Evolutionary conservation across 306 rosid genomes (phyloP), one percentile per base, ranked within the genome.

Genomic region (Lupinus albus): DNA sequence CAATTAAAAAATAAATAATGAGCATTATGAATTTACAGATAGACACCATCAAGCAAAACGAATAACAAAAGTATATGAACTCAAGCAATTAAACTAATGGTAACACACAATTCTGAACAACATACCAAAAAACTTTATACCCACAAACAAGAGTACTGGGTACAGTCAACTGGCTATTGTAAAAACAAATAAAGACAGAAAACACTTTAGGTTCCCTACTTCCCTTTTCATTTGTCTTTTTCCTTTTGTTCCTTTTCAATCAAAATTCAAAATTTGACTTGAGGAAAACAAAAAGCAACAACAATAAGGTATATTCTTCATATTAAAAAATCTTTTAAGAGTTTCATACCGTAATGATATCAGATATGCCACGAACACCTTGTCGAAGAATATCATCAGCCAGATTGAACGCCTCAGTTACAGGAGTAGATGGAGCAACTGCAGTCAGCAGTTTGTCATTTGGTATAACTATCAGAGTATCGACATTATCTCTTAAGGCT

Each of bases 291-390:
- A 53, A 48, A 55, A 68, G 51, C 21, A 75, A 51, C 5, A 11
- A 13, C 30, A 60, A 33, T 38, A 70, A 77, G 59, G 61, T 50
- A 44, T 39, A 1, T 4, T 9, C 41, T 64, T 58, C 35, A 14
- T 15, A 35, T 64, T 47, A 11, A 38, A 64, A 60, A 78, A 56
- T 60, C 39, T 15, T 20, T 20, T 35, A 12, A 21, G 56, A 45
- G 73, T 65, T 75, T 20, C 84, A 61, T 89, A 93, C 98, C 94
- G 89, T 93, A 80, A 93, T 93, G 77, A 93, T 93, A 78, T 93
- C 98, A 57, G 98, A 93, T 80, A 93, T 93, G 46, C 98, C 98
- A 62, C 98, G 98, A 57, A 93, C 98, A 86, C 98, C 98, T 80
- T 93, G 98, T 45, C 97, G 89, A 66, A 93, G 94, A 82, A 88